Evolutionary conservation across 2,329 filamentous ascomycete genomes (phyloP).

Genomic region (Cladophialophora exuberans): DNA sequence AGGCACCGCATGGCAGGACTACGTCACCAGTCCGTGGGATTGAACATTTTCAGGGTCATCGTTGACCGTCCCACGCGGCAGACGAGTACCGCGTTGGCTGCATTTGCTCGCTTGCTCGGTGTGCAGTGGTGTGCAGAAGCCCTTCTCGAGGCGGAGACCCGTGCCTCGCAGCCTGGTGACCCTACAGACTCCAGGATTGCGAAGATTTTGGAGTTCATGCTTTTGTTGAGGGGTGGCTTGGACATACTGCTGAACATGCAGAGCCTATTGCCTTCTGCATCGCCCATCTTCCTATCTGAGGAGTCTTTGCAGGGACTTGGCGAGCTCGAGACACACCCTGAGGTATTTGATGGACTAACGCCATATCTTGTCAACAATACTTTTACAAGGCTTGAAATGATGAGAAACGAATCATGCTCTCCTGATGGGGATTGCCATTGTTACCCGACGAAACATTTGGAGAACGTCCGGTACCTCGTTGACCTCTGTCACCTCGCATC

Average conservation of each 20-base stretch:
- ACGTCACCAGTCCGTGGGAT: background rate
- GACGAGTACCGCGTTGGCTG: constrained; percentile 16
- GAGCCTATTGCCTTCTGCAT: constrained; percentile 6
- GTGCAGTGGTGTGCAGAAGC: constrained; percentile 26
- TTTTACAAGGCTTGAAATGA: background rate
- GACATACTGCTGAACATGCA: constrained; percentile 21
- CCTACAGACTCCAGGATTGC: background rate
- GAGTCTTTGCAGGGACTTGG: background rate
- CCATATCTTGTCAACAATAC: background rate
- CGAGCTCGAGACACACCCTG: background rate
- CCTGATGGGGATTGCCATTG: background rate
- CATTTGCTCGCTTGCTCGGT: constrained; percentile 25
- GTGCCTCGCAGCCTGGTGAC: too few species aligned
- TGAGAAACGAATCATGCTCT: background rate
- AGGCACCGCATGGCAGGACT: background rate
- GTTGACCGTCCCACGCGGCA: background rate
- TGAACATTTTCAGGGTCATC: constrained; percentile 14
- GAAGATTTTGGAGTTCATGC: background rate
- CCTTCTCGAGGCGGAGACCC: constrained; percentile 13
- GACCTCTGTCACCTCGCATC: background rate
- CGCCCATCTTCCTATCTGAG: background rate
- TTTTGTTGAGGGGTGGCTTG: constrained; percentile 7
- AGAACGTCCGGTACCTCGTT: background rate
- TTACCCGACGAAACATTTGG: background rate
- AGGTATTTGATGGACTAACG: background rate